These are phyloP conservation scores for Pulveroboletus sp. DNA, from an alignment of 768 basidiomycete species.

Conservation along the genomic window DNA sequence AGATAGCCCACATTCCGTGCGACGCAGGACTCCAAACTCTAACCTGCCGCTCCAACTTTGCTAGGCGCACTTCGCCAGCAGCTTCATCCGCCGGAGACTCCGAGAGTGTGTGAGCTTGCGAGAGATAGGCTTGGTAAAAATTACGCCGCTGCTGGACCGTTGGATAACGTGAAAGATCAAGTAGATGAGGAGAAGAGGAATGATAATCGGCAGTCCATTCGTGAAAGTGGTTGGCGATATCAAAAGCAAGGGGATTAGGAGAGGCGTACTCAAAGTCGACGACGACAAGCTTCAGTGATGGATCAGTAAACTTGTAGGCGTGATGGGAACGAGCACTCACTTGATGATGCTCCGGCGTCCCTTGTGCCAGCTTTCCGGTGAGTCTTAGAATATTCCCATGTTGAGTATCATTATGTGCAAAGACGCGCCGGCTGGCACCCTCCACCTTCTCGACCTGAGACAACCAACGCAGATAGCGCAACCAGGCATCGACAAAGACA, in stretches of 20 bases:
- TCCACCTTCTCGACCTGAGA: conserved; percentile 52
- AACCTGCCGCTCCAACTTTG: conserved; percentile 72
- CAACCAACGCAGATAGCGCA: conserved; percentile 67
- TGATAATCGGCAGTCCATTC: conserved; percentile 97
- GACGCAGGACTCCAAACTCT: conserved; percentile 85
- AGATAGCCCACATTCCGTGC: conserved; percentile 90
- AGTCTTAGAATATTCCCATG: conserved; percentile 88
- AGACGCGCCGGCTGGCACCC: conserved; percentile 62
- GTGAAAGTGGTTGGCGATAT: conserved; percentile 95
- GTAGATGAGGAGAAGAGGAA: conserved; percentile 58
- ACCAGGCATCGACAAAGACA: conserved; percentile 59
- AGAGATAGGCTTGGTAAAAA: conserved; percentile 83
- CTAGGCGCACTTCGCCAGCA: conserved; percentile 41
- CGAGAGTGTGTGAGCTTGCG: conserved; percentile 37
- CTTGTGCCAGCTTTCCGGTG: conserved; percentile 44
- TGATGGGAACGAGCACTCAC: conserved; percentile 37
- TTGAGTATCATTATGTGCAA: conserved; percentile 93
- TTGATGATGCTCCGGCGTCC: conserved; percentile 71
- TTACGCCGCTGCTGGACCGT: conserved; percentile 64
- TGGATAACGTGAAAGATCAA: conserved; percentile 66
- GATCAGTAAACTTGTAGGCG: conserved; percentile 10
- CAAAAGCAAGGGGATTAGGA: conserved; percentile 88
- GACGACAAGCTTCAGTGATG: conserved; percentile 71
- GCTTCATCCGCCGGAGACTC: conserved; percentile 21
- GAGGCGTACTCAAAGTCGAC: conserved; percentile 98